Evolutionary conservation across 164 flowering plant genomes (phyloP).

Genomic region (Nymphaea colorata): DNA sequence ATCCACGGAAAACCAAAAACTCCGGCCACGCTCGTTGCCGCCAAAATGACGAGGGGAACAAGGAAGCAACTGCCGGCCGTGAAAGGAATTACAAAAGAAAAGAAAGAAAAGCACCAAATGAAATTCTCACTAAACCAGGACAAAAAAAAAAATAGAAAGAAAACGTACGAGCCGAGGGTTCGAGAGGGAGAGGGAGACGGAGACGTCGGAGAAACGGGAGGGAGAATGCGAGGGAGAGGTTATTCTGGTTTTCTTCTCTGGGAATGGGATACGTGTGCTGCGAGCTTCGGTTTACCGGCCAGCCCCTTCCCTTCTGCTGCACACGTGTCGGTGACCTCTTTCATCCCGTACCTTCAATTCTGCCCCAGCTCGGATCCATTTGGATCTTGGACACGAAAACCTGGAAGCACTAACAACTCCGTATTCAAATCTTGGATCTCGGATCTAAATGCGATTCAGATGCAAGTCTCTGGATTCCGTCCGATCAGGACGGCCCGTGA

Average conservation of each 20-base stretch:
- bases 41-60: neutral
- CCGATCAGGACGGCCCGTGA: no score
- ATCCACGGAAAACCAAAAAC: neutral
- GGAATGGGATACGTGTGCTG: neutral
- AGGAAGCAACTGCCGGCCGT: neutral
- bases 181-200: neutral
- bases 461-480: no score
- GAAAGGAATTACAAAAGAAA: neutral
- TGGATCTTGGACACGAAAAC: no score
- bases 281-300: neutral
- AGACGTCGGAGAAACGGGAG: neutral
- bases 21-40: neutral
- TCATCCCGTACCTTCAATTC: no score
- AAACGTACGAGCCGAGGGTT: neutral
- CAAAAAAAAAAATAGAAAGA: neutral
- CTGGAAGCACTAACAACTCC: no score
- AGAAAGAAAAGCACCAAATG: no score
- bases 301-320: neutral
- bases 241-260: neutral
- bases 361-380: no score
- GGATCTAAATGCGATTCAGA: no score
- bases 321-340: no score
- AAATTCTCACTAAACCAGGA: neutral
- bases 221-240: no score
- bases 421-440: no score